A percentile compares a stretch with the other conserved stretches of the same genome.
Conservation (phyloP, 179 eudicot genomes). For the Corrigiola litoralis region DNA sequence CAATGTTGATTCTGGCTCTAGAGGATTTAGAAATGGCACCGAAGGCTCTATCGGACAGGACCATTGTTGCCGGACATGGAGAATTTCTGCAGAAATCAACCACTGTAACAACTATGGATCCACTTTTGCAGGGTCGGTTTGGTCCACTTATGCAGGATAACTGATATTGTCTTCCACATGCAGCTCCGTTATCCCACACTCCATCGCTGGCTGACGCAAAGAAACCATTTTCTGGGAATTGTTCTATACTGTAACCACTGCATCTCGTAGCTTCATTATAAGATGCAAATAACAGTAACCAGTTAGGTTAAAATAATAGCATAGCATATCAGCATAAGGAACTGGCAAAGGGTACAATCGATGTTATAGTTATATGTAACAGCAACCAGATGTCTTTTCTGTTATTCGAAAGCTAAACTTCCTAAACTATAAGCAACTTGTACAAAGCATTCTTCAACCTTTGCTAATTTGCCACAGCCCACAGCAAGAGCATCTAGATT, state of each 20-base stretch:
- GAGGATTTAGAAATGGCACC: slow-evolving; percentile 25
- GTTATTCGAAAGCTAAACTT: too few species aligned
- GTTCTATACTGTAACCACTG: slow-evolving; percentile 12
- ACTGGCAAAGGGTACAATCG: too few species aligned
- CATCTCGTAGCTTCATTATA: slow-evolving; percentile 10
- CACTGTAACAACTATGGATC: slow-evolving; percentile 25
- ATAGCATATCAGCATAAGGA: too few species aligned
- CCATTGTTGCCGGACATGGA: slow-evolving; percentile 40
- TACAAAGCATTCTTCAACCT: too few species aligned
- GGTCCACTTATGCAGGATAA: slow-evolving; percentile 16
- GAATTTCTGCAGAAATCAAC: slow-evolving; percentile 35
- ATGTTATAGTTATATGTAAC: too few species aligned
- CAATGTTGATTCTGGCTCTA: slow-evolving; percentile 34
- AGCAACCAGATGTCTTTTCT: too few species aligned
- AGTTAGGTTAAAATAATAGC: too few species aligned
- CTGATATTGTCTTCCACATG: slow-evolving; percentile 20
- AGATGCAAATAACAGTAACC: not conserved
- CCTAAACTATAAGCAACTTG: too few species aligned
- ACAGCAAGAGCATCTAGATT: too few species aligned
- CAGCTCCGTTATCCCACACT: slow-evolving; percentile 22
- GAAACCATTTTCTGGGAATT: slow-evolving; percentile 14
- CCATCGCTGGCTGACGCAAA: slow-evolving; percentile 19
- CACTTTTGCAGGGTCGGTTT: slow-evolving; percentile 25
- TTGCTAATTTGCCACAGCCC: too few species aligned
- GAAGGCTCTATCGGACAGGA: slow-evolving; percentile 36